Evolutionary conservation across 345 rosid genomes (phyloP), one percentile per base, ranked within the genome.

Genomic region (Gossypium rotundifolium): DNA sequence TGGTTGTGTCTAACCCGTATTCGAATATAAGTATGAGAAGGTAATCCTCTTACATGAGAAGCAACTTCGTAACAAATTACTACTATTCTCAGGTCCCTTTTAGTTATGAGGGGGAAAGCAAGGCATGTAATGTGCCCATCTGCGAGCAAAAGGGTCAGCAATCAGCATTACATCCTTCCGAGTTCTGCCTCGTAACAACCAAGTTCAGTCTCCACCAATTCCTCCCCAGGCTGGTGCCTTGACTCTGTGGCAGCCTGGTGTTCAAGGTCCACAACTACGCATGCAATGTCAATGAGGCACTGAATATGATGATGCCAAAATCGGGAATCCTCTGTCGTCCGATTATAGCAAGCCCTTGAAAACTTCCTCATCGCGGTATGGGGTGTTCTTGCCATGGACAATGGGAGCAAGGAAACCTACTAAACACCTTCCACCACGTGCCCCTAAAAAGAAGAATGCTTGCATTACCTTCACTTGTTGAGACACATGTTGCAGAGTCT

Each of bases 91-190:
- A 93, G 98, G 86, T 89, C 97, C 65, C 81, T 94, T 42, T 57
- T 91, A 61, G 93, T 94, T 62, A 89, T 90, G 97, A 88, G 96
- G 76, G 96, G 97, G 74, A 89, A 94, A 79, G 93, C 98, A 48
- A 86, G 97, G 61, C 98, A 94, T 65, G 96, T 85, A 4, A 89
- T 90, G 93, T 94, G 97, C 74, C 85, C 91, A 64, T 87, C 93
- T 48, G 78, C 88, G 16, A 86, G 75, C 84, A 82, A 81, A 70
- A 87, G 97, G 84, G 83, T 87, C 74, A 79, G 90, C 82, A 85
- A 29, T 3, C 33, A 29, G 33, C 33, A 29, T 94, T 77, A 88
- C 95, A 8, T 92, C 91, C 87, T 94, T 94, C 86, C 84, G 80
- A 76, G 91, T 91, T 77, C 88, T 86, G 10, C 87, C 88, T 0